These are phyloP conservation scores for Alternaria panax DNA, from an alignment of 2,329 filamentous ascomycete genomes.

Conservation along the genomic window DNA sequence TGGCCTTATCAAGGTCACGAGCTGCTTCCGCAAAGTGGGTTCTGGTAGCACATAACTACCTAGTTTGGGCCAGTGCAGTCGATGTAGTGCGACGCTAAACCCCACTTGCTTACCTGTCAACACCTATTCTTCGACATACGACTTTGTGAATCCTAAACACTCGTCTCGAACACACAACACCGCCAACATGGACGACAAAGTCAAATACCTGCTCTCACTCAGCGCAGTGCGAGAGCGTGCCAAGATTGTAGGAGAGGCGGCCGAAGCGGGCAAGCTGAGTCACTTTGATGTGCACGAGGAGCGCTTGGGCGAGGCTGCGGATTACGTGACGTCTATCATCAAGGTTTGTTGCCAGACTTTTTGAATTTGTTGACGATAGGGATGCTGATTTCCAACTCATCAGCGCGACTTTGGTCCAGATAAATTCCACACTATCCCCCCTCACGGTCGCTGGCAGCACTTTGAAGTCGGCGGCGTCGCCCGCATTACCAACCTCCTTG, in stretches of 20 bases:
- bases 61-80: slow-evolving; percentile 6
- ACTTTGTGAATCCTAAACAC: not conserved
- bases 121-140: slow-evolving; percentile 9
- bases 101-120: slow-evolving; percentile 14
- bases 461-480: slow-evolving; percentile 78
- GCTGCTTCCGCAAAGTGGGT: slow-evolving; percentile 8
- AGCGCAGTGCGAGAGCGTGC: slow-evolving; percentile 39
- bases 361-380: no score
- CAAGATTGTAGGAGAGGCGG: slow-evolving; percentile 35
- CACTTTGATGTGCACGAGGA: slow-evolving; percentile 87
- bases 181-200: slow-evolving; percentile 29
- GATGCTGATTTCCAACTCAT: not conserved
- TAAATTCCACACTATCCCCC: slow-evolving; percentile 61
- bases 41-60: slow-evolving; percentile 13
- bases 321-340: slow-evolving; percentile 86
- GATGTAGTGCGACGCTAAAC: slow-evolving; percentile 8
- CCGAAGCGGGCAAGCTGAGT: slow-evolving; percentile 60
- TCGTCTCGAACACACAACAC: not conserved
- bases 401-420: slow-evolving; percentile 73
- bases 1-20: slow-evolving; percentile 13
- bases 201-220: slow-evolving; percentile 38
- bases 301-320: slow-evolving; percentile 80
- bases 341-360: slow-evolving; percentile 65
- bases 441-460: slow-evolving; percentile 82
- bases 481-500: slow-evolving; percentile 71